Percentiles rank a stretch among this genome's conserved stretches.
Evolutionary conservation across 257 asterid species (phyloP).

Genomic region (Leonotis leonurus): DNA sequence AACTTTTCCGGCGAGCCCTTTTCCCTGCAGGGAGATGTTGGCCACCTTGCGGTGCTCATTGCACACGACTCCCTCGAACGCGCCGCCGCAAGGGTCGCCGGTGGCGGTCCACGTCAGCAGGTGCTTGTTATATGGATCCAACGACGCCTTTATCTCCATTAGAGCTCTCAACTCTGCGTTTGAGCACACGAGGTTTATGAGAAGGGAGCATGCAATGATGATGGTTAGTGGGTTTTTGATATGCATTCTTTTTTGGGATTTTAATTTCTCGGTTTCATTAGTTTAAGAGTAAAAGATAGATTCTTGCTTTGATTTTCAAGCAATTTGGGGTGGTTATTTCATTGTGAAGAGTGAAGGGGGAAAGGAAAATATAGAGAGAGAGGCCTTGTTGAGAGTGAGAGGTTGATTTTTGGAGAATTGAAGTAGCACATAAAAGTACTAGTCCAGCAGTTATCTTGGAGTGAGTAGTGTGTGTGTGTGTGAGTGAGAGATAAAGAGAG

Average conservation of each 20-base stretch:
- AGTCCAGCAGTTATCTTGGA: constrained; percentile 10
- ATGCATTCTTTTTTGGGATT: too few relatives aligned
- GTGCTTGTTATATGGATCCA: constrained; percentile 62
- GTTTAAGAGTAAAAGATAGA: too few relatives aligned
- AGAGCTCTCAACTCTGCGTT: constrained; percentile 73
- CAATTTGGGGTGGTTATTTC: too few relatives aligned
- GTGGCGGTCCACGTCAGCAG: constrained; percentile 59
- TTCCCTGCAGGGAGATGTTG: constrained; percentile 56
- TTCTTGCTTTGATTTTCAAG: too few relatives aligned
- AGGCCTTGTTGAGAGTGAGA: too few relatives aligned
- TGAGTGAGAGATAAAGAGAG: constrained; percentile 24
- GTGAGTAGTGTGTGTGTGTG: too few relatives aligned
- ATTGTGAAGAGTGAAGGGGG: too few relatives aligned
- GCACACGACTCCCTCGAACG: constrained; percentile 75
- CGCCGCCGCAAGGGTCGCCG: constrained; percentile 77
- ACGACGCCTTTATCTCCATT: constrained; percentile 64
- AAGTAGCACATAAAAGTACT: too few relatives aligned
- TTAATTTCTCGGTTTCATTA: too few relatives aligned
- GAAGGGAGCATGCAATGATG: constrained; percentile 24
- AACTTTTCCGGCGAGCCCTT: constrained; percentile 67
- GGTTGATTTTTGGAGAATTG: too few relatives aligned
- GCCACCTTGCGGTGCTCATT: constrained; percentile 78
- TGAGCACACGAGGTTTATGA: constrained; percentile 23
- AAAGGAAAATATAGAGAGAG: too few relatives aligned
- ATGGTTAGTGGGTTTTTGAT: too few relatives aligned